Base-by-base conservation (phyloP, 768 basidiomycete species). In the Suillus brevipes region DNA sequence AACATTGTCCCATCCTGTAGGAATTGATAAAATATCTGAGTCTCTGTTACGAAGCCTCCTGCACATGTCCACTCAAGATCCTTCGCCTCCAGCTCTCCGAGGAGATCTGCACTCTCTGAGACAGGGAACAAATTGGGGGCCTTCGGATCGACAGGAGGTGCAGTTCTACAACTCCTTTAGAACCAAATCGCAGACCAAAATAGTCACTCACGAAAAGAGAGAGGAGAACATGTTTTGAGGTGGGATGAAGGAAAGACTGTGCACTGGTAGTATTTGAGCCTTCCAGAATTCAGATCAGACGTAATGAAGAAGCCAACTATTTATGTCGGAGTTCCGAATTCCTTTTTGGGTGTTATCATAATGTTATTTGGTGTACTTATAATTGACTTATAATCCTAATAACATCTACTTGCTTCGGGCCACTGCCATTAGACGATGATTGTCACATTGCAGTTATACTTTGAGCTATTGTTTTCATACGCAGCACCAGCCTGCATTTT, bases 11-110 rank as follows among this genome's bases (percentile, higher is more conserved):
- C 96, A 80, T 96, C 92, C 42, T 88, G 87, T 9, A 91, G 82
- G 70, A 90, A 83, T 53, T 89, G 81, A 77, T 99, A 99, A 79
- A 90, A 99, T 0, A 75, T 83, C 74, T 97, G 94, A 0, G 97
- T 97, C 77, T 99, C 97, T 0, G 95, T 90, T 31, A 86, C 84
- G 75, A 99, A 97, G 1, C 96, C 94, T 58, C 87, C 82, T 0
- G 87, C 81, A 75, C 92, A 94, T 37, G 86, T 74, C 95, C 94
- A 97, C 73, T 92, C 89, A 38, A 85, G 85, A 76, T 97, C 95
- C 70, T 83, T 84, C 23, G 84, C 78, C 68, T 86, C 86, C 63
- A 97, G 87, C 69, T 88, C 85, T n/a, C 93, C 94, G 67, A 86
- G 88, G 56, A 90, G 77, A 69, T 92, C 86, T 8, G 82, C 80